A percentile compares a stretch with the other conserved stretches of the same genome.
Conservation (phyloP, 169 alveolate genomes). For the Plasmodium knowlesi region DNA sequence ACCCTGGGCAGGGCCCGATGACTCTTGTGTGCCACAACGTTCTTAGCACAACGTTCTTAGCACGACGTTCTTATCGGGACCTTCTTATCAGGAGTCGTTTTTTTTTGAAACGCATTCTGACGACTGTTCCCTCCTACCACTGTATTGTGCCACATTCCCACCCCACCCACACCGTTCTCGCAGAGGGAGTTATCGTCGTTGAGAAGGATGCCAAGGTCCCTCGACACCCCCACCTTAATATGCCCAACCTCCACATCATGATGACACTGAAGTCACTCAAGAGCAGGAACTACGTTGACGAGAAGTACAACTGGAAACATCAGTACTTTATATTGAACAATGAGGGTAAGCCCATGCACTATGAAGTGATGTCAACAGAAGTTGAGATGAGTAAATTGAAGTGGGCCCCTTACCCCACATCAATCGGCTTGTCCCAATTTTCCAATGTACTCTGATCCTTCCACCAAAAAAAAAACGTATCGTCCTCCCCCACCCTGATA, state of each 20-base stretch:
- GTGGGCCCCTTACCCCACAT: no score
- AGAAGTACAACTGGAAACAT: constrained; percentile 93
- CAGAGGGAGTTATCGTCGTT: constrained; percentile 91
- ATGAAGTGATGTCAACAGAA: background rate
- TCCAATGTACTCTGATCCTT: no score
- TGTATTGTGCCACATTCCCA: background rate
- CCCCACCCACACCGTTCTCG: background rate
- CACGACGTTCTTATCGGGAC: no score
- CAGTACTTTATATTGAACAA: constrained; percentile 90
- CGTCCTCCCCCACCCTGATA: background rate
- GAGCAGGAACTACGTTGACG: constrained; percentile 90
- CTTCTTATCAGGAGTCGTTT: no score
- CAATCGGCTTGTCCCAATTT: no score
- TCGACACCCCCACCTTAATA: constrained; percentile 87
- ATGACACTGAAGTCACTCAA: constrained; percentile 90
- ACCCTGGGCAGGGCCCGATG: background rate
- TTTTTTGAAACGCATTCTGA: no score
- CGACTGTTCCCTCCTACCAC: background rate
- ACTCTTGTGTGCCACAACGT: background rate
- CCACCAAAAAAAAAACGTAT: no score
- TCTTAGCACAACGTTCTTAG: background rate
- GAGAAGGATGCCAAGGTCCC: constrained; percentile 89
- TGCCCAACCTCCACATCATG: constrained; percentile 93
- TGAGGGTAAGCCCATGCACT: constrained; percentile 77
- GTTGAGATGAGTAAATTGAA: background rate